Conservation (phyloP, 371 early-diverging fungal species). For the Dinochytrium kinnereticum region DNA sequence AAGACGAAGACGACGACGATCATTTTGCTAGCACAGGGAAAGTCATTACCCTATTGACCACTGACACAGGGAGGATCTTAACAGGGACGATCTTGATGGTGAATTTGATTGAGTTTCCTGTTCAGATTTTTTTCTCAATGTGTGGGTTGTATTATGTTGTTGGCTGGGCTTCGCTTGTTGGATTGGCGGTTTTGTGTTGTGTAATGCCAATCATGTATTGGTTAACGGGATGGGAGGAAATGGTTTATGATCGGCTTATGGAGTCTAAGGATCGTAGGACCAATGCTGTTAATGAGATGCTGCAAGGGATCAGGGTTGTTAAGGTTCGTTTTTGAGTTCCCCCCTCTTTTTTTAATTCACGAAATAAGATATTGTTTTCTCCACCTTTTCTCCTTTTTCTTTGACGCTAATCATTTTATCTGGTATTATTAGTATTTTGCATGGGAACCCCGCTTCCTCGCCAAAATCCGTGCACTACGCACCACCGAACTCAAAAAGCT, state of each 20-base stretch:
- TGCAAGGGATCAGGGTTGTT: conserved; percentile 48
- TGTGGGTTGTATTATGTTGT: conserved; percentile 28
- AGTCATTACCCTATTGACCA: conserved; percentile 1
- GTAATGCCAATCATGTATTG: background rate
- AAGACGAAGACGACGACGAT: conserved; percentile 14
- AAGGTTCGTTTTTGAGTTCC: conserved; percentile 37
- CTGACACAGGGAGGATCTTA: conserved; percentile 31
- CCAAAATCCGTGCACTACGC: conserved; percentile 45
- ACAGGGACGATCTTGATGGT: conserved; percentile 18
- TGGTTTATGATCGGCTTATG: background rate
- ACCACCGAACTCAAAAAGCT: conserved; percentile 37
- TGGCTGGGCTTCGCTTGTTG: conserved; percentile 49
- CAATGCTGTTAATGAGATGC: conserved; percentile 35
- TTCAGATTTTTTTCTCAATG: conserved; percentile 30
- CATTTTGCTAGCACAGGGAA: conserved; percentile 43
- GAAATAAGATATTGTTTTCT: too few species aligned
- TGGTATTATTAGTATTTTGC: conserved; percentile 39
- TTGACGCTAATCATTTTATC: background rate
- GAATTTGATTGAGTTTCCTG: conserved; percentile 20
- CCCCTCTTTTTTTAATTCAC: too few species aligned
- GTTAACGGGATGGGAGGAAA: background rate
- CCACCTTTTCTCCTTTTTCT: background rate
- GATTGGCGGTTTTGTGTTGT: conserved; percentile 5
- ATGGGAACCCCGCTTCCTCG: conserved; percentile 54
- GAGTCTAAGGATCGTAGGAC: background rate